phyloP scores from a whole-genome alignment of 208 protist species.

The Leptomonas seymouri region DNA sequence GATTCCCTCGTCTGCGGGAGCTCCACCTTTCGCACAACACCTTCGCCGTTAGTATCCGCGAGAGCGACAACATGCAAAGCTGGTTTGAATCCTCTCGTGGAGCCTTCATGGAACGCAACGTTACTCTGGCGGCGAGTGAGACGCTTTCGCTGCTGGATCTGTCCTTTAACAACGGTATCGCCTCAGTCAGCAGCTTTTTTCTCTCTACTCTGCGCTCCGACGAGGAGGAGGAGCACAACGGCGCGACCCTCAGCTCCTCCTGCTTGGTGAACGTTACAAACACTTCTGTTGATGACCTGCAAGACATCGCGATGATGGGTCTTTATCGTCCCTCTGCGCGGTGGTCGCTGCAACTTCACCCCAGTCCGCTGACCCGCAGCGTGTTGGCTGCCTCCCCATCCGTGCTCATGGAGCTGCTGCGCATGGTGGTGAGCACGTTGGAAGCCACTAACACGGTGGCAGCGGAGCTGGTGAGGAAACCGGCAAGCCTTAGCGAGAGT shows the following conservation, averaged over 20 bases:
- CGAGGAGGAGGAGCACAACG: not conserved
- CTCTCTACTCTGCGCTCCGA: slow-evolving; percentile 18
- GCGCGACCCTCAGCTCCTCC: not conserved
- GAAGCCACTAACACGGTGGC: slow-evolving; percentile 7
- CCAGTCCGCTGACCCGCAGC: slow-evolving; percentile 31
- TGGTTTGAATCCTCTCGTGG: slow-evolving; percentile 24
- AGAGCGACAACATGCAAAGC: slow-evolving; percentile 61
- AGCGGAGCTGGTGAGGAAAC: slow-evolving; percentile 3
- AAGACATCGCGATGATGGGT: slow-evolving; percentile 30
- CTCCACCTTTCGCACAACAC: slow-evolving; percentile 74
- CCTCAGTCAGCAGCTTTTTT: slow-evolving; percentile 57
- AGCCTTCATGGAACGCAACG: not conserved
- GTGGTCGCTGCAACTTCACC: slow-evolving; percentile 34
- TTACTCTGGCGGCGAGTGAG: not conserved
- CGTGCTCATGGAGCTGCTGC: slow-evolving; percentile 28
- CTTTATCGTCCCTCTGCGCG: slow-evolving; percentile 15
- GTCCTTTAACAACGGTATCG: slow-evolving; percentile 46
- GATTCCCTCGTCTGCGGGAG: slow-evolving; percentile 54
- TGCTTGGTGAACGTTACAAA: slow-evolving; percentile 14
- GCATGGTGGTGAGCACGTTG: slow-evolving; percentile 11
- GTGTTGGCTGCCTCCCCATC: slow-evolving; percentile 19
- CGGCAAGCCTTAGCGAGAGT: not conserved
- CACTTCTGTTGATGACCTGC: slow-evolving; percentile 35
- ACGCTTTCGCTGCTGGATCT: slow-evolving; percentile 37
- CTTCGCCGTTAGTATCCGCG: slow-evolving; percentile 44